A percentile compares a stretch with the other conserved stretches of the same genome.
These are phyloP conservation scores for Thamnidium elegans DNA, from an alignment of 192 early-diverging fungal species.

Conservation along the genomic window DNA sequence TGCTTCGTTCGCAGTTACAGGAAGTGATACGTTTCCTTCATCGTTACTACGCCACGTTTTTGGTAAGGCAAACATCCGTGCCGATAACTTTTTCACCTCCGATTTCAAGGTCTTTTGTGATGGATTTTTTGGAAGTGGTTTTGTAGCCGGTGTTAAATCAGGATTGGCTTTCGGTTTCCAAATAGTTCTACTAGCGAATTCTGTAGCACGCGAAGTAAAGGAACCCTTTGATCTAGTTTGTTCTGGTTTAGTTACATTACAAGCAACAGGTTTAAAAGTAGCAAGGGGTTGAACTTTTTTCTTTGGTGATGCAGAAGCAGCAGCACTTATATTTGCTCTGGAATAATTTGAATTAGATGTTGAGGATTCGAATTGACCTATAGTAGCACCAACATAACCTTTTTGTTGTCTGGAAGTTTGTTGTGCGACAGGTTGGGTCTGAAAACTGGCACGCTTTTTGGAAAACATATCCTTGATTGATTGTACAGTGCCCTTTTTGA, in stretches of 20 bases:
- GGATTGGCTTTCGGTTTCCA: constrained; percentile 11
- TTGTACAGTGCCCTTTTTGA: constrained; percentile 23
- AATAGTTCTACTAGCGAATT: constrained; percentile 14
- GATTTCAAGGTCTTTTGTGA: constrained; percentile 10
- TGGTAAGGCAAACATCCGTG: neutral
- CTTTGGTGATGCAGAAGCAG: neutral
- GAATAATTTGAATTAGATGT: neutral
- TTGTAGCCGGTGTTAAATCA: neutral
- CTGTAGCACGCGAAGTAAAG: constrained; percentile 3
- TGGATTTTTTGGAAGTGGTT: constrained; percentile 12
- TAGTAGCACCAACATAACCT: neutral
- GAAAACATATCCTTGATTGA: constrained; percentile 22
- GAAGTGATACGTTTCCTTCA: neutral
- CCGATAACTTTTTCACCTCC: constrained; percentile 14
- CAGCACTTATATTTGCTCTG: neutral
- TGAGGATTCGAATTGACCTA: constrained; percentile 6
- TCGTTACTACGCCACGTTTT: constrained; percentile 5
- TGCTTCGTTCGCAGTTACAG: neutral
- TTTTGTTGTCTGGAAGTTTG: constrained; percentile 1
- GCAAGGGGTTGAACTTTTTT: neutral
- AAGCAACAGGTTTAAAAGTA: neutral
- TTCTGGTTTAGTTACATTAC: neutral
- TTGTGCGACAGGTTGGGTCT: neutral
- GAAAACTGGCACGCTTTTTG: neutral
- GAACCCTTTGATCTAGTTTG: constrained; percentile 2